Evolutionary conservation across 2,329 filamentous ascomycete species (phyloP).

Genomic region (Ophiosphaerella herpotricha): DNA sequence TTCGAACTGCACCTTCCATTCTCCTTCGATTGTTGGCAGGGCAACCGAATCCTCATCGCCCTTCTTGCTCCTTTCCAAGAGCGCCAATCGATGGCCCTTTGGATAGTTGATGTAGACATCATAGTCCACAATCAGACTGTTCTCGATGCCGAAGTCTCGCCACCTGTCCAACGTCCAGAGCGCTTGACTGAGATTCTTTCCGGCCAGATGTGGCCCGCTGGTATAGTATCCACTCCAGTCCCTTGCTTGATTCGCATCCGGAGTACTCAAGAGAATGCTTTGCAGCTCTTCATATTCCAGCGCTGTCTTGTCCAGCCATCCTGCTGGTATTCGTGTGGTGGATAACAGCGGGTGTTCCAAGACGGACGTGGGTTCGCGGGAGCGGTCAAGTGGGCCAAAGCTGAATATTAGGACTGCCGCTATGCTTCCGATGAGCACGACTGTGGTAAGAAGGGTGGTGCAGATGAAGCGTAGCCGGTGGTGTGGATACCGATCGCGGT

Average conservation of each 20-base stretch:
- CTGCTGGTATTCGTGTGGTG: constrained; percentile 32
- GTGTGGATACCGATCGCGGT: constrained; percentile 58
- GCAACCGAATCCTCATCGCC: constrained; percentile 47
- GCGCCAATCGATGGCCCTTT: constrained; percentile 51
- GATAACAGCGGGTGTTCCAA: constrained; percentile 22
- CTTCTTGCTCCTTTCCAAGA: constrained; percentile 58
- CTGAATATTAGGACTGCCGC: constrained; percentile 47
- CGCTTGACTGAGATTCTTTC: constrained; percentile 58
- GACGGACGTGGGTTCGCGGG: constrained; percentile 21
- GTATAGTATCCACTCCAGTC: constrained; percentile 59
- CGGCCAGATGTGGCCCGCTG: constrained; percentile 56
- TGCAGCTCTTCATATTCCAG: constrained; percentile 61
- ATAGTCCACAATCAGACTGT: constrained; percentile 53
- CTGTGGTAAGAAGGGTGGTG: constrained; percentile 57
- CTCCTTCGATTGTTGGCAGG: constrained; percentile 34
- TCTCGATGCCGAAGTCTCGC: constrained; percentile 54
- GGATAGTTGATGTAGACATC: constrained; percentile 60
- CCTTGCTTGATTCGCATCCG: constrained; percentile 56
- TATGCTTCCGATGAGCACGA: constrained; percentile 46
- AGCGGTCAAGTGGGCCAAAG: constrained; percentile 41
- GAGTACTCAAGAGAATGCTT: constrained; percentile 59
- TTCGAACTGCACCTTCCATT: constrained; percentile 71
- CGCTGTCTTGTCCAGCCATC: constrained; percentile 52
- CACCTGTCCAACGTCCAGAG: constrained; percentile 57
- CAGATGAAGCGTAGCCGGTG: constrained; percentile 68